phyloP scores from a whole-genome alignment of 2,329 filamentous ascomycete species.

The Calonectria henricotiae region DNA sequence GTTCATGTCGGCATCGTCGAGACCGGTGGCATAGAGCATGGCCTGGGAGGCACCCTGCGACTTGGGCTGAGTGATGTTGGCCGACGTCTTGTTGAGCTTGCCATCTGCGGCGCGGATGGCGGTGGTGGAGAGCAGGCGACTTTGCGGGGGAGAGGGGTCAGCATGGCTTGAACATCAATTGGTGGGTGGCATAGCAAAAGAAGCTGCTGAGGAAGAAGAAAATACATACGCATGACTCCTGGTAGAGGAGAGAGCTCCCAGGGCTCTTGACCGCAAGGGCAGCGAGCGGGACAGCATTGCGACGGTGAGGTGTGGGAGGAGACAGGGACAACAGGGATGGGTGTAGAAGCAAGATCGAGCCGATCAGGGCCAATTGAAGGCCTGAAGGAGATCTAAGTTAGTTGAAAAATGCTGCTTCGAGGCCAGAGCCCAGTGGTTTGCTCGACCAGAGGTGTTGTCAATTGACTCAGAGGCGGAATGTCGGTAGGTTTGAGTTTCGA shows the following conservation, averaged over 20 bases:
- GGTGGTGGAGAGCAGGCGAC: slow-evolving; percentile 69
- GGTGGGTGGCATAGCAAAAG: not conserved
- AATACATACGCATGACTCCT: slow-evolving; percentile 52
- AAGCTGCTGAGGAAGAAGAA: not conserved
- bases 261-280: slow-evolving; percentile 51
- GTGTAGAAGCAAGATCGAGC: slow-evolving; percentile 11
- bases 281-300: slow-evolving; percentile 54
- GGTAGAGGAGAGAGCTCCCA: slow-evolving; percentile 49
- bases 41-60: slow-evolving; percentile 98
- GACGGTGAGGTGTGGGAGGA: slow-evolving; percentile 35
- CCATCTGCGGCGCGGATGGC: slow-evolving; percentile 66
- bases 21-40: slow-evolving; percentile 97
- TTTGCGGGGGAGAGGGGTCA: slow-evolving; percentile 47
- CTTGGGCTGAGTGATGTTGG: slow-evolving; percentile 93
- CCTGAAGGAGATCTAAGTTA: slow-evolving; percentile 34
- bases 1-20: slow-evolving; percentile 89
- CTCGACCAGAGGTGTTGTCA: slow-evolving; percentile 26
- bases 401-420: slow-evolving; percentile 36
- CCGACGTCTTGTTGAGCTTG: slow-evolving; percentile 87
- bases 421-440: slow-evolving; percentile 33
- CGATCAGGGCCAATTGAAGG: slow-evolving; percentile 46
- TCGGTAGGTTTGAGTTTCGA: slow-evolving; percentile 38
- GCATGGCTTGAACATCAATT: slow-evolving; percentile 5
- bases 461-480: slow-evolving; percentile 25
- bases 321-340: slow-evolving; percentile 29